These are phyloP conservation scores for Suillus bovinus DNA, from an alignment of 768 basidiomycete genomes.

Conservation along the genomic window DNA sequence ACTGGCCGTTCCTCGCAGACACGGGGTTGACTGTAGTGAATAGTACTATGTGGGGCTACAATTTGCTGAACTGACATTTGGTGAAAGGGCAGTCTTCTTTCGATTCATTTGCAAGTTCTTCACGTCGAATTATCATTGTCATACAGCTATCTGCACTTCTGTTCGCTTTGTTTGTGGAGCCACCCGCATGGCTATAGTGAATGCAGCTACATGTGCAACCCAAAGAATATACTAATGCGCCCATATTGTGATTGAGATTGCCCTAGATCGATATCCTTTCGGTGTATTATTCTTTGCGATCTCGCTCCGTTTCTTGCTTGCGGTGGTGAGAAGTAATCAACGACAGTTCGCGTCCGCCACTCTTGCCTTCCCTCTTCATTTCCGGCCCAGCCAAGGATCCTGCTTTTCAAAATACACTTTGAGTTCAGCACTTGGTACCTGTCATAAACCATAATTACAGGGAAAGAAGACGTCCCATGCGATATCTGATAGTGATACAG, in stretches of 20 bases:
- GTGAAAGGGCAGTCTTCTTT: background rate
- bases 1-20: background rate
- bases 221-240: background rate
- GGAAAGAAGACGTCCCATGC: background rate
- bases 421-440: background rate
- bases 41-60: background rate
- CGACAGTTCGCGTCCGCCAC: background rate
- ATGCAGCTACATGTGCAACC: background rate
- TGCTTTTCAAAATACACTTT: background rate
- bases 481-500: constrained; percentile 1
- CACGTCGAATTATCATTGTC: background rate
- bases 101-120: background rate
- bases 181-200: no score
- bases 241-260: background rate
- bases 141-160: background rate
- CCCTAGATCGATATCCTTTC: background rate
- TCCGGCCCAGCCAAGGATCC: background rate
- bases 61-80: background rate
- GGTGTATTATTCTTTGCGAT: background rate
- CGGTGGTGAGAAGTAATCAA: background rate
- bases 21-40: background rate
- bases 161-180: background rate
- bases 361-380: background rate
- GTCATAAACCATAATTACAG: background rate
- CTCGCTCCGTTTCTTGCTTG: background rate